A percentile compares a stretch with the other conserved stretches of the same genome.
These are phyloP conservation scores for Calonectria pseudoturangicola DNA, from an alignment of 2,329 filamentous ascomycete genomes.

Conservation along the genomic window DNA sequence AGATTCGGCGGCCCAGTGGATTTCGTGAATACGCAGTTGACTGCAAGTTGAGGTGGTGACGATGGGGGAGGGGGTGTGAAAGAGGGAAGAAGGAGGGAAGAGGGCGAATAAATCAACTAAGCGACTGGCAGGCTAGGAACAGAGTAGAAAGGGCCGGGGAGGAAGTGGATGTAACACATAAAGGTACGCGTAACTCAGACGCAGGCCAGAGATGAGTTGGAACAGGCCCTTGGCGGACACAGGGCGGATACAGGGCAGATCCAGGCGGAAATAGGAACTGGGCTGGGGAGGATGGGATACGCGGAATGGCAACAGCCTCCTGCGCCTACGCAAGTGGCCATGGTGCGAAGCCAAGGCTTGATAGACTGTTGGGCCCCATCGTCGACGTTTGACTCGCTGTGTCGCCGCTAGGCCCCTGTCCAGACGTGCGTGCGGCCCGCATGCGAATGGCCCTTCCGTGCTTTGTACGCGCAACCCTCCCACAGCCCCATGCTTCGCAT, in stretches of 20 bases:
- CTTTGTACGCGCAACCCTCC: constrained; percentile 38
- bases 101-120: constrained; percentile 16
- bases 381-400: constrained; percentile 11
- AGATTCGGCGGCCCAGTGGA: not conserved
- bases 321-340: not conserved
- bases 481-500: constrained; percentile 8
- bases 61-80: not conserved
- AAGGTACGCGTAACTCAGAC: constrained; percentile 26
- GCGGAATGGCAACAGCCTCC: constrained; percentile 18
- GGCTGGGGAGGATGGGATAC: constrained; percentile 20
- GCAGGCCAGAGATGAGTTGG: constrained; percentile 22
- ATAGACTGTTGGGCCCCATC: constrained; percentile 22
- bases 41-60: not conserved
- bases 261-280: constrained; percentile 6
- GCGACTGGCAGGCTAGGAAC: not conserved
- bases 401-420: constrained; percentile 4
- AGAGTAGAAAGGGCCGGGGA: not conserved
- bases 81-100: constrained; percentile 3
- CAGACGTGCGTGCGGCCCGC: constrained; percentile 18
- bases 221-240: constrained; percentile 3
- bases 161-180: constrained; percentile 21
- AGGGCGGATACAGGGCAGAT: constrained; percentile 21
- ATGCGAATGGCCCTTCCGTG: constrained; percentile 10
- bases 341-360: constrained; percentile 20
- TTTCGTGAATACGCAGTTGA: not conserved